Evolutionary conservation across 208 protist genomes (phyloP), one percentile per base, ranked within the genome.

Genomic region (Acanthamoeba healyi): DNA sequence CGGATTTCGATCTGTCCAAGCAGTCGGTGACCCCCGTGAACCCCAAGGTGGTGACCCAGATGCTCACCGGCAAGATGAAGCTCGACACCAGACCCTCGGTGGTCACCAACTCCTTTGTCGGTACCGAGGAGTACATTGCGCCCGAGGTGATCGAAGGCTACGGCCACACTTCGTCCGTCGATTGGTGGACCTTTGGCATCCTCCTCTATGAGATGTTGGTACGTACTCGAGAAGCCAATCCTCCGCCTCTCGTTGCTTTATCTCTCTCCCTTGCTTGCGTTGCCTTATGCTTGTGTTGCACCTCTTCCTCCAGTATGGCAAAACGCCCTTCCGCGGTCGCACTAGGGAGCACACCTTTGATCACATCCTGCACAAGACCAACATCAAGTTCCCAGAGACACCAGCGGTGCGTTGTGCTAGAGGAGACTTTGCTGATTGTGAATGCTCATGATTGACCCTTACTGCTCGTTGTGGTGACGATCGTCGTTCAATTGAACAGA

Each of bases 1-100:
- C 99, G 65, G 99, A 99, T 95, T 99, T 99, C 95, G 99, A 99
- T 88, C 98, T 98, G 22, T 98, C 98, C 84, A 97, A 97, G 92
- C 94, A 96, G 40, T 54, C 74, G 0, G 56, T 67, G 46, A 79
- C 61, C 0, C 63, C 42, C 19, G 82, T 58, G 36, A 93, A 49
- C 19, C 79, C 70, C 88, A 95, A 67, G 58, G 86, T 65, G 32
- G 61, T 56, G 56, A 92, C 29, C 10, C 49, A 67, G 74, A 94
- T 49, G 46, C 63, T 74, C 2, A 56, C 58, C 17, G 94, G 38
- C 32, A 92, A 54, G 72, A 40, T 93, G 58, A 94, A 63, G 74
- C 93, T 54, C 94, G 65, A 84, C 70, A 90, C 82, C 24, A 29
- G 82, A 24, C 82, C 82, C 9, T 56, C 82, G 9, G 82, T 96